Base-by-base conservation (phyloP, 306 rosid species). In the Ormosia emarginata region DNA sequence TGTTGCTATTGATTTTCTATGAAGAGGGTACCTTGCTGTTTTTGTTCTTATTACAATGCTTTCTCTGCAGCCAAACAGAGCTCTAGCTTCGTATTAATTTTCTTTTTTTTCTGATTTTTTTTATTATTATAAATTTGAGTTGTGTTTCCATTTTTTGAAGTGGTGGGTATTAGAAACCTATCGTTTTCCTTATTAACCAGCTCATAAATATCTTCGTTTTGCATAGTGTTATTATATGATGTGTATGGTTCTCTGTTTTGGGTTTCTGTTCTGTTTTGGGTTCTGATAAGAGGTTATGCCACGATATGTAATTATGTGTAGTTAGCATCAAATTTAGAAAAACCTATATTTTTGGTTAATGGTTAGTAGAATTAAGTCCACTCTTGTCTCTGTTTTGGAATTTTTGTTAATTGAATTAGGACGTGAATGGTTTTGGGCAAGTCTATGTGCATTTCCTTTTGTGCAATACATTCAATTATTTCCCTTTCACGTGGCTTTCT, bases 51-150 rank as follows among this genome's bases (percentile, higher is more conserved):
- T 24, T 64, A 41, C 34, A 40, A 8, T 74, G 74, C 33, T 84
- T 73, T 82, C 39, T 74, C 33, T 2, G 70, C 77, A 63, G 61
- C 83, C 44, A 77, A 82, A 77, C 86, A 62, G 64, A 73, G 81
- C 71, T 81, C 57, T 58, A 40, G 11, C 75, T 74, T 64, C 5
- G 55, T 50, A 37, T 65, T 50, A 5, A 64, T 55, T 57, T 33
- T 72, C 68, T 64, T 4, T 24, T 24, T 11, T 11, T 47, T 8
- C n/a, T 47, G 2, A 12, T 10, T 9, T 7, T 53, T 14, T 1
- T n/a, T n/a, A n/a, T n/a, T 24, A 24, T 24, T 24, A 24, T 24
- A 24, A 24, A 24, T 24, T 24, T 58, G 71, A 39, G 64, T 41
- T 64, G 30, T 65, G 32, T 44, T 4, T 4, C 41, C 4, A 4